A percentile compares a stretch with the other conserved stretches of the same genome.
phyloP scores from a whole-genome alignment of 495 filamentous ascomycete genomes.

The Podospora fimiseda region DNA sequence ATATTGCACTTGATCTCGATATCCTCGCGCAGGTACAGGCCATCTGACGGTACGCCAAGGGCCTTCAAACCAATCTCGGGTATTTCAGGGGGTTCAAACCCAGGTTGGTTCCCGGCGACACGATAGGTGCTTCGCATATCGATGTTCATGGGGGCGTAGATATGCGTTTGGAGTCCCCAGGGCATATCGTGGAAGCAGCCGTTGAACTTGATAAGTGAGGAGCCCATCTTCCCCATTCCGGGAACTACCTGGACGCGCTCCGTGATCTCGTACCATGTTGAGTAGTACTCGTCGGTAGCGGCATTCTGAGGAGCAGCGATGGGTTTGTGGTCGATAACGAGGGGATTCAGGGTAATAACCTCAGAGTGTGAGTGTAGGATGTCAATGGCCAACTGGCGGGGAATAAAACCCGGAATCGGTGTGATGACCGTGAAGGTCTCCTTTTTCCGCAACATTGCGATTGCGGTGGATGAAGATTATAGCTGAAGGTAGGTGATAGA shows the following conservation, averaged over 20 bases:
- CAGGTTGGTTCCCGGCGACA: conserved; percentile 56
- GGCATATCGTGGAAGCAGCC: conserved; percentile 68
- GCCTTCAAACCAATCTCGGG: conserved; percentile 50
- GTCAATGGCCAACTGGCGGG: conserved; percentile 41
- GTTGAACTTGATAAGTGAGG: conserved; percentile 63
- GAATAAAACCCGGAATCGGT: conserved; percentile 43
- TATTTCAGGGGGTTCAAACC: conserved; percentile 50
- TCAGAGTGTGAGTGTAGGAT: conserved; percentile 52
- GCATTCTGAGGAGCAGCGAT: conserved; percentile 59
- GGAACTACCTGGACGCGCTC: conserved; percentile 64
- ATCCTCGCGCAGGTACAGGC: conserved; percentile 69
- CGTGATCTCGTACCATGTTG: conserved; percentile 60
- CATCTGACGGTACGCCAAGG: conserved; percentile 50
- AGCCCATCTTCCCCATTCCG: conserved; percentile 50
- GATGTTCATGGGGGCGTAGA: conserved; percentile 57
- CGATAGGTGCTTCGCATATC: conserved; percentile 47
- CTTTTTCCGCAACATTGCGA: conserved; percentile 43
- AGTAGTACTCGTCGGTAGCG: conserved; percentile 61
- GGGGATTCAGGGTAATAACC: conserved; percentile 71
- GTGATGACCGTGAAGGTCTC: conserved; percentile 43
- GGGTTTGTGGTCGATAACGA: conserved; percentile 59
- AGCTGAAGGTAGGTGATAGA: background rate
- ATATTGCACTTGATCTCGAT: conserved; percentile 69
- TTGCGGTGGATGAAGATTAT: background rate
- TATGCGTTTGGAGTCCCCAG: conserved; percentile 66